A percentile compares a stretch with the other conserved stretches of the same genome.
phyloP scores from a whole-genome alignment of 768 basidiomycete genomes.

The Hortiboletus campestris region DNA sequence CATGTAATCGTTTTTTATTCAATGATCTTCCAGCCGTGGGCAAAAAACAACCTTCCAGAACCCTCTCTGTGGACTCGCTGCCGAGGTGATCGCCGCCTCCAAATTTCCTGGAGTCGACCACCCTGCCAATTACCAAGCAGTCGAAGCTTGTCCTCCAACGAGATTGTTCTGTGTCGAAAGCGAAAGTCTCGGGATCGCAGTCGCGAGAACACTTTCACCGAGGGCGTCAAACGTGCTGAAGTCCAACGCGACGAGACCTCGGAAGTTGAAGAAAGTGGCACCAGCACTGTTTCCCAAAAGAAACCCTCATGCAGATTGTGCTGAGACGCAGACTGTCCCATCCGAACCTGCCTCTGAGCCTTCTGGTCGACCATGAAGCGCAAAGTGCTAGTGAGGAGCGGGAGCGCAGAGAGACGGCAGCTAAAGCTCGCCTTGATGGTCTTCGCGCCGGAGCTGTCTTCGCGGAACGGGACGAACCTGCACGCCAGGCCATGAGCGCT shows the following conservation, averaged over 20 bases:
- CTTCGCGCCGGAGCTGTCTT: constrained; percentile 31
- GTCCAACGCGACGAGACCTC: constrained; percentile 4
- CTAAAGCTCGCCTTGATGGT: constrained; percentile 27
- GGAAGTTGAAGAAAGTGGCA: constrained; percentile 16
- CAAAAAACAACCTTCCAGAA: constrained; percentile 61
- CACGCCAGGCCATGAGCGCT: constrained; percentile 31
- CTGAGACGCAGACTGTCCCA: constrained; percentile 2
- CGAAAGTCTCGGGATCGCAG: constrained; percentile 27
- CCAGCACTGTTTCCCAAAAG: not conserved
- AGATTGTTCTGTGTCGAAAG: constrained; percentile 47
- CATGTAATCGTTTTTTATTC: not conserved
- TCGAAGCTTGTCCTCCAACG: constrained; percentile 52
- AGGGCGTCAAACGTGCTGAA: constrained; percentile 16
- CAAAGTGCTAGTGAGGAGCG: constrained; percentile 24
- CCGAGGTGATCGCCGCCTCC: constrained; percentile 42
- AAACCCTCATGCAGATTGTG: not conserved
- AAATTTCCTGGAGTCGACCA: constrained; percentile 58
- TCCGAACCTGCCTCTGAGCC: not conserved
- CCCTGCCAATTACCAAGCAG: constrained; percentile 65
- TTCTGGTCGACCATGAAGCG: constrained; percentile 1
- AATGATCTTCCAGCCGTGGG: constrained; percentile 49
- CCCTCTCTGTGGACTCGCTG: constrained; percentile 54
- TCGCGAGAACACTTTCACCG: constrained; percentile 9
- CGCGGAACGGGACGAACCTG: constrained; percentile 29
- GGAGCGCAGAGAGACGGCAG: constrained; percentile 22